Percentiles rank a stretch among this genome's conserved stretches.
Conservation (phyloP, 805 yeast species). For the Saturnispora gosingensis region DNA sequence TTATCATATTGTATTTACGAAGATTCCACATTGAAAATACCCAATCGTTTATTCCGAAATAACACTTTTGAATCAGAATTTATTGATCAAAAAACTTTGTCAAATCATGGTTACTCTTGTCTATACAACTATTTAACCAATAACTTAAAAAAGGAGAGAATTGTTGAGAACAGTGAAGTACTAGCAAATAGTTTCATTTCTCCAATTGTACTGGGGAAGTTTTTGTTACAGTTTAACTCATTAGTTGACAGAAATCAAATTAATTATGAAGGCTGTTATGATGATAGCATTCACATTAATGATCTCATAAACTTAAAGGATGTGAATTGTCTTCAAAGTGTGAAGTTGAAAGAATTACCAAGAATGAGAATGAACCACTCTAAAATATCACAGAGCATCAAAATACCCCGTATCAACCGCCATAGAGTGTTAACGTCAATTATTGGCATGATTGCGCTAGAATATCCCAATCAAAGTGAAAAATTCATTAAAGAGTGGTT, state of each 20-base stretch:
- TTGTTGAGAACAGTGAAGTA: not conserved
- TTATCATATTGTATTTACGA: constrained; percentile 19
- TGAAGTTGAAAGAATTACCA: not conserved
- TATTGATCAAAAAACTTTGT: constrained; percentile 8
- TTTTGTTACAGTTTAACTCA: constrained; percentile 1
- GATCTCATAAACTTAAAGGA: constrained; percentile 2
- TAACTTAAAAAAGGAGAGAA: not conserved
- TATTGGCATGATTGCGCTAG: constrained; percentile 21
- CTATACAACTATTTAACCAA: not conserved
- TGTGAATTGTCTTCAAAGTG: not conserved
- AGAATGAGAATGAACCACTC: not conserved
- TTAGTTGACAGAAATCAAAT: not conserved
- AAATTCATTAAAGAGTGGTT: constrained; percentile 24
- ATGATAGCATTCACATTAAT: not conserved
- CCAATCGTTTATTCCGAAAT: not conserved
- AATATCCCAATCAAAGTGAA: constrained; percentile 14
- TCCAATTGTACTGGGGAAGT: not conserved
- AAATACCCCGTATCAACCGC: constrained; percentile 14
- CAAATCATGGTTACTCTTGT: constrained; percentile 10
- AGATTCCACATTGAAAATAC: constrained; percentile 4
- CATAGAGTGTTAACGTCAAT: constrained; percentile 17
- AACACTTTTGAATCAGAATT: not conserved
- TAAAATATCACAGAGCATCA: constrained; percentile 8
- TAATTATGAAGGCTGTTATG: constrained; percentile 2
- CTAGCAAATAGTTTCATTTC: not conserved